Evolutionary conservation across 2,329 filamentous ascomycete genomes (phyloP).

Genomic region (Bipolaris gigantea): DNA sequence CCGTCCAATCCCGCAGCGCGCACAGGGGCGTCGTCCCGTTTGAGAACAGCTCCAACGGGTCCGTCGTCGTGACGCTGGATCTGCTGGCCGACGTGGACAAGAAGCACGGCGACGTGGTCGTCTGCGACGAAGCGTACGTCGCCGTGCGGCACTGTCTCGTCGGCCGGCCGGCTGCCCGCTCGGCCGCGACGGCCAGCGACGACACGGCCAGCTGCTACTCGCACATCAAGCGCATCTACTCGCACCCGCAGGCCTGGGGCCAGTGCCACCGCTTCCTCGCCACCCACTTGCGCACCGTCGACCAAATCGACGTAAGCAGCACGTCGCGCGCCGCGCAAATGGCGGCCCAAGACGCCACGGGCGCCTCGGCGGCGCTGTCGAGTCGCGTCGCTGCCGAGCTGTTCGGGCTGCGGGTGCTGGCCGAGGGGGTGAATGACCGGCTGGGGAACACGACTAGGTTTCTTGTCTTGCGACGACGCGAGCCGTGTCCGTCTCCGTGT

Average conservation of each 20-base stretch:
- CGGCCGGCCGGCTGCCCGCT: no score
- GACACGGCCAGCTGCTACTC: no score
- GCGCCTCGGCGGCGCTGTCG: constrained; percentile 74
- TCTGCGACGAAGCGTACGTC: constrained; percentile 84
- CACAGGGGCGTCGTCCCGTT: constrained; percentile 84
- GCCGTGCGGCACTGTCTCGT: constrained; percentile 87
- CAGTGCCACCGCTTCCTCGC: constrained; percentile 81
- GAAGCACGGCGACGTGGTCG: constrained; percentile 67
- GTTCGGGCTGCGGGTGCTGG: constrained; percentile 70
- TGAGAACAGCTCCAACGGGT: constrained; percentile 94
- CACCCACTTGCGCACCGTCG: constrained; percentile 69
- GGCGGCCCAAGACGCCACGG: constrained; percentile 61
- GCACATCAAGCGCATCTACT: constrained; percentile 77
- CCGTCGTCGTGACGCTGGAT: constrained; percentile 87
- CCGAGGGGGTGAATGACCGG: constrained; percentile 69
- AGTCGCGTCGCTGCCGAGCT: constrained; percentile 71
- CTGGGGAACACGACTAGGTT: constrained; percentile 80
- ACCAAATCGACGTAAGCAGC: constrained; percentile 79
- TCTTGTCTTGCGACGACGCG: constrained; percentile 46
- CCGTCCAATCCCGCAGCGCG: constrained; percentile 68
- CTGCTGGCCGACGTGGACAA: constrained; percentile 75
- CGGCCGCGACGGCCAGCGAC: no score
- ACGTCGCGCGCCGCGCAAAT: constrained; percentile 85
- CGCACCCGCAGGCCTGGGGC: constrained; percentile 92
- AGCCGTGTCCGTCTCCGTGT: not conserved